These are phyloP conservation scores for Dioscorea alata DNA, from an alignment of 106 monocot species.

Conservation along the genomic window DNA sequence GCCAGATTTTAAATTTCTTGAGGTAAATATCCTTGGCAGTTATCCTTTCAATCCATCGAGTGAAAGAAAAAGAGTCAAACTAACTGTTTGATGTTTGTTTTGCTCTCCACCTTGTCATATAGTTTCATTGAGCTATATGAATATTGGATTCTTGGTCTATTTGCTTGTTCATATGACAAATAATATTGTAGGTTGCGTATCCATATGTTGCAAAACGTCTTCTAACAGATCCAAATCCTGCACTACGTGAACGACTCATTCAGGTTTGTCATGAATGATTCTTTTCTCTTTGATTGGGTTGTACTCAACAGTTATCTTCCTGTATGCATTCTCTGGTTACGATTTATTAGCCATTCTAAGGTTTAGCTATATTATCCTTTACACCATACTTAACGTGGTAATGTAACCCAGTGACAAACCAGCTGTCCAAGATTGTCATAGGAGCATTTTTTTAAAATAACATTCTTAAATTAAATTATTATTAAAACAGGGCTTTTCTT, in stretches of 20 bases:
- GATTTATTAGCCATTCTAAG: too few relatives aligned
- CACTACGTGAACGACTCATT: slow-evolving; percentile 93
- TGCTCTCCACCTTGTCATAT: background rate
- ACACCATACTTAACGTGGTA: too few relatives aligned
- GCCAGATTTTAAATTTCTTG: slow-evolving; percentile 99
- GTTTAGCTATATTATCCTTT: too few relatives aligned
- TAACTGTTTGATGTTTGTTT: background rate
- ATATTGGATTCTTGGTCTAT: too few relatives aligned
- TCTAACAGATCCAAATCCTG: slow-evolving; percentile 95
- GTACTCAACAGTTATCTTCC: too few relatives aligned
- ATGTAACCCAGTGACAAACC: too few relatives aligned
- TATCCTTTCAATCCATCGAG: too few relatives aligned
- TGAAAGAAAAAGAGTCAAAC: background rate
- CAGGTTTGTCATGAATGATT: slow-evolving; percentile 42
- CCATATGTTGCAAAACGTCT: slow-evolving; percentile 97
- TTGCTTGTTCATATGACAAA: background rate
- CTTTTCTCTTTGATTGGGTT: background rate
- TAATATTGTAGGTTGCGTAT: slow-evolving; percentile 75
- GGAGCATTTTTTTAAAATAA: too few relatives aligned
- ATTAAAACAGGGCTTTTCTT: too few relatives aligned
- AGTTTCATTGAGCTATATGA: background rate
- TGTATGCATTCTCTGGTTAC: too few relatives aligned
- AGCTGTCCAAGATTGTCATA: too few relatives aligned
- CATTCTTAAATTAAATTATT: too few relatives aligned
- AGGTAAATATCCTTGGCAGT: slow-evolving; percentile 46